These are phyloP conservation scores for Xylariaceae sp. DNA, from an alignment of 2,329 filamentous ascomycete genomes.

Conservation along the genomic window DNA sequence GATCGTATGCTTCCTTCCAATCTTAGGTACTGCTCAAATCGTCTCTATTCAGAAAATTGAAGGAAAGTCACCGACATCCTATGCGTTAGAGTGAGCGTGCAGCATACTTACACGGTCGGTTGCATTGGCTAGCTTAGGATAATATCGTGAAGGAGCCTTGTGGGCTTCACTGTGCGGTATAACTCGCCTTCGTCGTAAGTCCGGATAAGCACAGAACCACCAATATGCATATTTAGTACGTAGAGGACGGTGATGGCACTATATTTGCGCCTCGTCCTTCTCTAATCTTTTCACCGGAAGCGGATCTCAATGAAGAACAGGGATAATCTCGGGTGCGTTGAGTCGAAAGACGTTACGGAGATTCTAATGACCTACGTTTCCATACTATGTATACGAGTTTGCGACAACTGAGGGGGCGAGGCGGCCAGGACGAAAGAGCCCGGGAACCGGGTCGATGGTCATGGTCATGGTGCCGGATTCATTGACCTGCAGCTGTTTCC, in stretches of 20 bases:
- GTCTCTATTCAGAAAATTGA: not conserved
- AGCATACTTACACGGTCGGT: not conserved
- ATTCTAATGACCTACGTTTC: not conserved
- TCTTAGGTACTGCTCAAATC: not conserved
- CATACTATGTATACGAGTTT: too few species aligned
- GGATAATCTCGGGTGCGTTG: not conserved
- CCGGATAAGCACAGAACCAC: too few species aligned
- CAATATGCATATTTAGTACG: too few species aligned
- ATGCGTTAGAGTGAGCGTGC: not conserved
- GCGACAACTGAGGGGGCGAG: slow-evolving; percentile 25
- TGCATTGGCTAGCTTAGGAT: not conserved
- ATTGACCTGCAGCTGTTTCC: slow-evolving; percentile 28
- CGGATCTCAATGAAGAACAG: not conserved
- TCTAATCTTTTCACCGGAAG: not conserved
- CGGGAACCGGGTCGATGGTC: slow-evolving; percentile 25
- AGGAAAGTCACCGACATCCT: not conserved
- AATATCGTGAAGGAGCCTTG: not conserved
- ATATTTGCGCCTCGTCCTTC: too few species aligned
- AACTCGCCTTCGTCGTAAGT: too few species aligned
- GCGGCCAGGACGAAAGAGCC: slow-evolving; percentile 24
- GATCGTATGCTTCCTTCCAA: not conserved
- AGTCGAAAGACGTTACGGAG: not conserved
- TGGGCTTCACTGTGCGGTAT: too few species aligned
- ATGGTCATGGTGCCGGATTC: slow-evolving; percentile 25
- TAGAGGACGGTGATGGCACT: too few species aligned